Evolutionary conservation across 2,329 filamentous ascomycete genomes (phyloP), one percentile per base, ranked within the genome.

Genomic region (Setomelanomma holmii): DNA sequence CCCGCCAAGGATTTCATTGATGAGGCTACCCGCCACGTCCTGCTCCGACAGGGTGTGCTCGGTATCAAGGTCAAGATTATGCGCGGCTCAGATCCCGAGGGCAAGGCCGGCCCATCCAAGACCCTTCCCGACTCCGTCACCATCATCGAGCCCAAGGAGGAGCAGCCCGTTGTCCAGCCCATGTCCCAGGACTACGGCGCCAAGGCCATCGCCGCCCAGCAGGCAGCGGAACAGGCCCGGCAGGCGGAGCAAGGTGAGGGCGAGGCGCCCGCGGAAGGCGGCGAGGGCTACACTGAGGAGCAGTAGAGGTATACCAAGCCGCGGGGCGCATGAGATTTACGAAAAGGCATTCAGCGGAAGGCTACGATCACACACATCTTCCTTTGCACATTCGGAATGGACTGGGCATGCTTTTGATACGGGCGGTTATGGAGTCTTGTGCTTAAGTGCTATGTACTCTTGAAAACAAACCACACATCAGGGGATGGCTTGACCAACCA

Each of bases 11-110:
- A 99, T 84, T 99, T 99, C 86, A 99, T 99, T 80, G 95, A 99
- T 86, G 86, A 84, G 76, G 96, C 96, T 73, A 98, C 95, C 76
- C 95, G 95, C 75, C 95, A 99, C 91, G 95, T 99, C 75, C 92
- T 99, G 69, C 93, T 99, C 81, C 91, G 96, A 84, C 95, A 99
- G 86, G 95, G 95, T 90, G 95, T 99, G 68, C 86, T 99, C 68
- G 95, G 95, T 84, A 99, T 99, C 86, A 99, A 99, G 89, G 95
- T 99, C 82, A 99, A 99, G 93, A 99, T 99, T 85, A 99, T 99
- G 95, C 93, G 96, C 80, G 95, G 95, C 78, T 95, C 91, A 73
- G 95, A 99, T 85, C 95, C 95, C 79, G 92, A 98, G 84, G 95
- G 95, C 88, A 99, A 99, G 89, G 88, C 91, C 75, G 92, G 95